Conservation (phyloP, 2,329 filamentous ascomycete genomes). For the Scolecobasidium constrictum region DNA sequence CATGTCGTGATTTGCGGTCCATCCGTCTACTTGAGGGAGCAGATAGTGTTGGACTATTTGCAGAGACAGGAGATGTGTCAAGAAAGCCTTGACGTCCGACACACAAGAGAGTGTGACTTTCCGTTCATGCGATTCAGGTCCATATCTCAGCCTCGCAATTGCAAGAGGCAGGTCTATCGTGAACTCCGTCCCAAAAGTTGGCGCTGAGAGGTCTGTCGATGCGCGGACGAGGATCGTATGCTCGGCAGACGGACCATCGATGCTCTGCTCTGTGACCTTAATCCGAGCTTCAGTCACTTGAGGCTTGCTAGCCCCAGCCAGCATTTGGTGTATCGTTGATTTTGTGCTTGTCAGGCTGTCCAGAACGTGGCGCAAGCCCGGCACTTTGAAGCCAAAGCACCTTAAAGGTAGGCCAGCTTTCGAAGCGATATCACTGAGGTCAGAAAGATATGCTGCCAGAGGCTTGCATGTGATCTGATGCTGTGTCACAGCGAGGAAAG, state of each 20-base stretch:
- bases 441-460: slow-evolving; percentile 23
- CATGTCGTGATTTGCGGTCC: neutral
- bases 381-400: neutral
- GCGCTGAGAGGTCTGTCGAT: slow-evolving; percentile 3
- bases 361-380: slow-evolving; percentile 2
- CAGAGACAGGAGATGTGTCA: neutral
- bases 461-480: slow-evolving; percentile 31
- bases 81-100: neutral
- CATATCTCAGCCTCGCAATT: slow-evolving; percentile 2
- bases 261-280: neutral
- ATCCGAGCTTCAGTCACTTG: neutral
- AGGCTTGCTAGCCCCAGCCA: slow-evolving; percentile 1
- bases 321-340: neutral
- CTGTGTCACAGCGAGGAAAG: slow-evolving; percentile 43
- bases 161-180: slow-evolving; percentile 1
- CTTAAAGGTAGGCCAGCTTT: slow-evolving; percentile 2
- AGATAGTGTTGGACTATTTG: neutral
- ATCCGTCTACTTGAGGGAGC: neutral
- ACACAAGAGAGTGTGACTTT: neutral
- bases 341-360: neutral
- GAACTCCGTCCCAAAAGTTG: slow-evolving; percentile 8
- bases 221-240: neutral
- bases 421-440: neutral
- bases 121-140: neutral
- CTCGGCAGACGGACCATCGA: neutral